These are phyloP conservation scores for Kodamaea nitidulidarum DNA, from an alignment of 805 yeast genomes.

Conservation along the genomic window DNA sequence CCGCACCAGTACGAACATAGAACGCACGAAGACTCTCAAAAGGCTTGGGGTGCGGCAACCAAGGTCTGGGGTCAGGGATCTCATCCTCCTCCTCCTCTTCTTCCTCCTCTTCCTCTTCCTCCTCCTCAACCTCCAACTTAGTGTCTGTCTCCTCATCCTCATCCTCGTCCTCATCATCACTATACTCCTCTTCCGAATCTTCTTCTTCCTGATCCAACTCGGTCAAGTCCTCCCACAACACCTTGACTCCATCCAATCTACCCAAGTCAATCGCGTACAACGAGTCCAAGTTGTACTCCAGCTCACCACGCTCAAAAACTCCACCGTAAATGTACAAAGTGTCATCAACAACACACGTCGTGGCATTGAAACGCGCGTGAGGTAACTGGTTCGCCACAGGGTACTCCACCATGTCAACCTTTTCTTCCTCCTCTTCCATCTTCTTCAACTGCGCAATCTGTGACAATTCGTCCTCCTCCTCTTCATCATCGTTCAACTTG, in stretches of 20 bases:
- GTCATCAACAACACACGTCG: slow-evolving; percentile 83
- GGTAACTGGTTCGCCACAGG: slow-evolving; percentile 64
- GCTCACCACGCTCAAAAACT: slow-evolving; percentile 83
- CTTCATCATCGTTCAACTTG: slow-evolving; percentile 58
- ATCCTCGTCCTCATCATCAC: slow-evolving; percentile 46
- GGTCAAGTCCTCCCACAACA: slow-evolving; percentile 84
- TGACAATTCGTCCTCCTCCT: slow-evolving; percentile 31
- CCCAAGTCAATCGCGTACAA: slow-evolving; percentile 83
- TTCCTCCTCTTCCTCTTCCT: slow-evolving; percentile 63
- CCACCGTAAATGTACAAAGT: slow-evolving; percentile 84
- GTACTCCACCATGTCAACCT: slow-evolving; percentile 41
- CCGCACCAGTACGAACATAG: slow-evolving; percentile 81
- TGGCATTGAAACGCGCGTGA: slow-evolving; percentile 83
- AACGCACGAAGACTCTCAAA: slow-evolving; percentile 82
- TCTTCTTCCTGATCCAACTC: slow-evolving; percentile 50
- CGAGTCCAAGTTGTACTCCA: slow-evolving; percentile 78
- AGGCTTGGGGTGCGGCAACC: slow-evolving; percentile 96
- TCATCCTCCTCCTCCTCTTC: slow-evolving; percentile 59
- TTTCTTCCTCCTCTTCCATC: slow-evolving; percentile 37
- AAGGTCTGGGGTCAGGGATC: slow-evolving; percentile 88
- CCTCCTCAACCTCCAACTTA: slow-evolving; percentile 68
- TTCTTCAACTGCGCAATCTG: slow-evolving; percentile 34
- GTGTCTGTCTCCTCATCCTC: slow-evolving; percentile 47
- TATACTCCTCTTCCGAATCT: slow-evolving; percentile 63
- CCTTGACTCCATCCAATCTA: slow-evolving; percentile 80